These are phyloP conservation scores for Datisca glomerata DNA, from an alignment of 306 rosid species.

Conservation along the genomic window DNA sequence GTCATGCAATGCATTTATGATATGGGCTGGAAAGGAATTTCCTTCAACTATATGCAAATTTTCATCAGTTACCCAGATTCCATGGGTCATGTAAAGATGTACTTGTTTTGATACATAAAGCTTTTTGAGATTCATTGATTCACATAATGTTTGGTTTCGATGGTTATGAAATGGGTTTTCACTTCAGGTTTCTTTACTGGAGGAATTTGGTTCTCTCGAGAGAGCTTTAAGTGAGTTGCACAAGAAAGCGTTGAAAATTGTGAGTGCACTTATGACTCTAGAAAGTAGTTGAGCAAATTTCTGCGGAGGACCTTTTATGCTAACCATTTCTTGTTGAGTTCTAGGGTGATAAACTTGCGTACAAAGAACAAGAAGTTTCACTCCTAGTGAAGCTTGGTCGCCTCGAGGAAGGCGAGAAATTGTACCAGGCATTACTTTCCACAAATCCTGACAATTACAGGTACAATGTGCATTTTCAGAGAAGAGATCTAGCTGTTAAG, in stretches of 20 bases:
- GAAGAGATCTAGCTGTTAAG: no score
- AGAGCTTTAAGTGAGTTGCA: constrained; percentile 81
- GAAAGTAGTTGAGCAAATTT: no score
- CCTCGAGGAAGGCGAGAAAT: constrained; percentile 54
- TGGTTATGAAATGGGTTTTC: constrained; percentile 3
- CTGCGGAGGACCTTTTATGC: constrained; percentile 11
- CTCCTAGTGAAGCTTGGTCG: constrained; percentile 79
- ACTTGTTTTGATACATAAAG: no score
- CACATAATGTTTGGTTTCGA: neutral
- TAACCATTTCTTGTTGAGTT: constrained; percentile 14
- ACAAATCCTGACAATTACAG: constrained; percentile 94
- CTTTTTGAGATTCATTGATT: no score
- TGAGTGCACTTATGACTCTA: no score
- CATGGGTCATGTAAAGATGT: no score
- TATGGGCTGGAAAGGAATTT: no score
- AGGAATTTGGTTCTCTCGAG: constrained; percentile 65
- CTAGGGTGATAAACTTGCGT: constrained; percentile 76
- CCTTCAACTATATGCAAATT: no score
- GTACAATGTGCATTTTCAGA: no score
- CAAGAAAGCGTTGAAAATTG: constrained; percentile 69
- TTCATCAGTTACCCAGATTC: no score
- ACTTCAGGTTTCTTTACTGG: constrained; percentile 69
- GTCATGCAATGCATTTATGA: no score
- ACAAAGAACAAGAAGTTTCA: constrained; percentile 83
- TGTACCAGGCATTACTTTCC: constrained; percentile 60